Conservation (phyloP, 108 stramenopile species). For the Pseudonitzschia multistriata region DNA sequence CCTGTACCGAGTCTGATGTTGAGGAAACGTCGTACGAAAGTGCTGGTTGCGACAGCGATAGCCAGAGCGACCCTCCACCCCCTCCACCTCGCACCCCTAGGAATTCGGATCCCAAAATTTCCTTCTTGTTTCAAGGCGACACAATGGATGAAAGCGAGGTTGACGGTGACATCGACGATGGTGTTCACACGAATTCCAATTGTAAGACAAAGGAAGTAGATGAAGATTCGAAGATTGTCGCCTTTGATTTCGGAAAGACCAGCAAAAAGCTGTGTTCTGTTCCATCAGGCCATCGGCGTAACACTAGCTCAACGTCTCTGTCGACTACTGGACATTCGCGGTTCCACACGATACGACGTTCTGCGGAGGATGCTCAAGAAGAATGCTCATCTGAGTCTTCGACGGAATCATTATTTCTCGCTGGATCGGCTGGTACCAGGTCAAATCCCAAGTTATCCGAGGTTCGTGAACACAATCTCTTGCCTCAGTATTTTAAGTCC, state of each 20-base stretch:
- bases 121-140: background rate
- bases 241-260: conserved; percentile 15
- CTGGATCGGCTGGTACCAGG: background rate
- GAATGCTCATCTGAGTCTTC: background rate
- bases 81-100: background rate
- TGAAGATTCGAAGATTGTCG: background rate
- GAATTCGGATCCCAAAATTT: conserved; percentile 12
- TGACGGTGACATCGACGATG: background rate
- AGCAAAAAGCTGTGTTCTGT: background rate
- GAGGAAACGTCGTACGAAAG: background rate
- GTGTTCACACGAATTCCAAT: background rate
- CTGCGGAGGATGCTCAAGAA: background rate
- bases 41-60: background rate
- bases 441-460: background rate
- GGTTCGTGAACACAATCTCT: background rate
- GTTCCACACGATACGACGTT: background rate
- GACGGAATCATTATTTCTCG: background rate
- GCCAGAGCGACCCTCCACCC: no score
- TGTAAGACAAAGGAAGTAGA: background rate
- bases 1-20: background rate
- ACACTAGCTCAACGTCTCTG: conserved; percentile 7
- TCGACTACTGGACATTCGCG: conserved; percentile 12
- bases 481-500: conserved; percentile 1
- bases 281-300: conserved; percentile 2
- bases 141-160: background rate